Percentiles rank a stretch among this genome's conserved stretches.
Conservation (phyloP, 208 protist genomes). For the Leishmania amazonensis region DNA sequence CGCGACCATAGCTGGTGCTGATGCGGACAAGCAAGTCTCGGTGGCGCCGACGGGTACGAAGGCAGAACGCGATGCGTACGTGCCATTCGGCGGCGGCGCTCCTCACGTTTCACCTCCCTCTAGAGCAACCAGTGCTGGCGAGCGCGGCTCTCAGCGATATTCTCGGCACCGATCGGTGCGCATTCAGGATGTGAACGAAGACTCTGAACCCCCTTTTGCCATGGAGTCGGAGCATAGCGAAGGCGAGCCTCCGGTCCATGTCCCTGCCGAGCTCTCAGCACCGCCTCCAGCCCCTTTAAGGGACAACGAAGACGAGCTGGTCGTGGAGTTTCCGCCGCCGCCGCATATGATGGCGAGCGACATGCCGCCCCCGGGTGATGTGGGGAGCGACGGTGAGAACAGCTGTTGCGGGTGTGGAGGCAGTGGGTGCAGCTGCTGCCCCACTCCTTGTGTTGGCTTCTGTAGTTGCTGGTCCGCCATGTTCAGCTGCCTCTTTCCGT, state of each 20-base stretch:
- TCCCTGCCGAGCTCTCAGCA: not conserved
- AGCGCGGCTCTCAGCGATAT: not conserved
- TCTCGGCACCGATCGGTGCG: constrained; percentile 12
- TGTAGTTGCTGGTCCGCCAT: constrained; percentile 26
- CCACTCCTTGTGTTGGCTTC: not conserved
- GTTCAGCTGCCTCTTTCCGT: constrained; percentile 40
- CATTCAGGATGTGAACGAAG: constrained; percentile 7
- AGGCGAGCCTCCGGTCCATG: not conserved
- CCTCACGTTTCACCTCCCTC: not conserved
- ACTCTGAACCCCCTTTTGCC: not conserved
- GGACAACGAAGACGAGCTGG: constrained; percentile 25
- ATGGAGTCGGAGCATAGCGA: not conserved
- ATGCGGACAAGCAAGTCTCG: not conserved
- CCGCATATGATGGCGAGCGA: constrained; percentile 47
- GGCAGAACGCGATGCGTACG: constrained; percentile 10
- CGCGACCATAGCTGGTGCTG: not conserved
- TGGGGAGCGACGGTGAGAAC: constrained; percentile 26
- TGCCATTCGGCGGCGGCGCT: constrained; percentile 15
- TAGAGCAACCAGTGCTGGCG: not conserved
- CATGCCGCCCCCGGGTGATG: constrained; percentile 50
- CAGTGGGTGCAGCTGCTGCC: constrained; percentile 1
- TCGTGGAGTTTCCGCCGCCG: constrained; percentile 69
- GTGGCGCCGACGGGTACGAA: not conserved
- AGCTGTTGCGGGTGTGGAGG: constrained; percentile 34
- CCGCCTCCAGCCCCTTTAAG: constrained; percentile 15